Percentiles rank a stretch among this genome's conserved stretches.
Conservation (phyloP, 371 early-diverging fungal genomes). For the Mortierella sp. region DNA sequence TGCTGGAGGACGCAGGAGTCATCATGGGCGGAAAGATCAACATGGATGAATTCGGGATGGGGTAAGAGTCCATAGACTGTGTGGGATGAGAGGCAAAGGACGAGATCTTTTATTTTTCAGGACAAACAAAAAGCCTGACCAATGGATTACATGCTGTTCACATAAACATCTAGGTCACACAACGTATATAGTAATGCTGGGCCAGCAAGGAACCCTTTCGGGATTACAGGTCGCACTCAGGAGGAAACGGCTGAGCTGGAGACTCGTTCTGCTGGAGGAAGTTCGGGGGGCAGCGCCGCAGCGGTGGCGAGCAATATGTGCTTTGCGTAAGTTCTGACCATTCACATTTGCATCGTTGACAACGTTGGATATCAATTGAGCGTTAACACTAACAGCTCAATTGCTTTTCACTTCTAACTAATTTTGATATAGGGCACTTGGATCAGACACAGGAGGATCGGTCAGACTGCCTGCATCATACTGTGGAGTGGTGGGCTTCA, state of each 20-base stretch:
- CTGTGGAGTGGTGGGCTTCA: conserved; percentile 95
- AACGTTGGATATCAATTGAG: neutral
- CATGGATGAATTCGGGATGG: conserved; percentile 99
- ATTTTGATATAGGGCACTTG: conserved; percentile 72
- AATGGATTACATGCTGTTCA: neutral
- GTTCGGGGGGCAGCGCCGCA: conserved; percentile 95
- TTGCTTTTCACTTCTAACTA: neutral
- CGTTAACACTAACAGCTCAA: neutral
- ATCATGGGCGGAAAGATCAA: conserved; percentile 89
- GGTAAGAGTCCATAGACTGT: conserved; percentile 51
- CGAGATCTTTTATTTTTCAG: neutral
- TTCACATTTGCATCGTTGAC: neutral
- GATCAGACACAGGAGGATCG: conserved; percentile 97
- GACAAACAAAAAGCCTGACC: neutral
- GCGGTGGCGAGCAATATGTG: conserved; percentile 89
- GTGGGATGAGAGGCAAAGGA: neutral
- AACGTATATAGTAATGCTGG: conserved; percentile 70
- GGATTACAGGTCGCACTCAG: conserved; percentile 16
- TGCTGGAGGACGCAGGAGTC: conserved; percentile 77
- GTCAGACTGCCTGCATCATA: conserved; percentile 95
- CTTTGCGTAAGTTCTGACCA: conserved; percentile 70
- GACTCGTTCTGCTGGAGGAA: conserved; percentile 86
- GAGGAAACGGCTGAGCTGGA: conserved; percentile 17
- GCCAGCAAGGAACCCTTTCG: conserved; percentile 65
- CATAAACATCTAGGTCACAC: conserved; percentile 60